Base-by-base conservation (phyloP, 2,329 filamentous ascomycete genomes). In the Rutstroemia sp. region DNA sequence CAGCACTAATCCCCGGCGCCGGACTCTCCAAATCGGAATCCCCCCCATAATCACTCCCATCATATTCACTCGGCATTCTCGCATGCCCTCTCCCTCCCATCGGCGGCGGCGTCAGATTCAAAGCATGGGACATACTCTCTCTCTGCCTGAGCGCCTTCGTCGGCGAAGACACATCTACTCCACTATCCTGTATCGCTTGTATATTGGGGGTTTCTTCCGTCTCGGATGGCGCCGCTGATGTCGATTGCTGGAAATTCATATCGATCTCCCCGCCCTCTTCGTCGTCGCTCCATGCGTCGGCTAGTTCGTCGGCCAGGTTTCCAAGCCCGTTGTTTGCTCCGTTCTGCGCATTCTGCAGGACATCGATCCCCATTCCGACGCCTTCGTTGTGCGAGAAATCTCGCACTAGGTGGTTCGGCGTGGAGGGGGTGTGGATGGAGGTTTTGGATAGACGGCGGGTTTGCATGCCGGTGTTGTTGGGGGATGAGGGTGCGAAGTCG, bases 251-350 rank as follows among this genome's bases (percentile, higher is more conserved):
- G 45, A 75, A 68, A 60, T 67, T 71, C 67, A 75, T 72, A 54
- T 71, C 72, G 5, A 73, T 71, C 30, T 77, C 75, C 45, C 75
- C 77, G 41, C 84, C 82, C 42, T 82, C 83, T 56, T 80, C 82
- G 8, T 83, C 86, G 37, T 83, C 83, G 45, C 81, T 83, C 69
- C 87, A 82, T 4, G 85, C 84, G 66, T 88, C 87, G 1, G 86
- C 89, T 48, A 94, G 75, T 71, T 94, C 89, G 70, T 92, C 89
- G 1, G 89, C 89, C 49, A 94, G 71, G 64, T 90, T 92, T 34
- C 88, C 89, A 60, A 90, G 75, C 8, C 86, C 85, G 59, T 82
- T 82, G 50, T 34, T 34, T 34, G 73, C 73, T 2, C 69, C 69
- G 6, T 55, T 55, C 45, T 55, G 53, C 23, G 70, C 72, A 39